These are phyloP conservation scores for Penicillium tannophilum DNA, from an alignment of 495 filamentous ascomycete genomes.

Conservation along the genomic window DNA sequence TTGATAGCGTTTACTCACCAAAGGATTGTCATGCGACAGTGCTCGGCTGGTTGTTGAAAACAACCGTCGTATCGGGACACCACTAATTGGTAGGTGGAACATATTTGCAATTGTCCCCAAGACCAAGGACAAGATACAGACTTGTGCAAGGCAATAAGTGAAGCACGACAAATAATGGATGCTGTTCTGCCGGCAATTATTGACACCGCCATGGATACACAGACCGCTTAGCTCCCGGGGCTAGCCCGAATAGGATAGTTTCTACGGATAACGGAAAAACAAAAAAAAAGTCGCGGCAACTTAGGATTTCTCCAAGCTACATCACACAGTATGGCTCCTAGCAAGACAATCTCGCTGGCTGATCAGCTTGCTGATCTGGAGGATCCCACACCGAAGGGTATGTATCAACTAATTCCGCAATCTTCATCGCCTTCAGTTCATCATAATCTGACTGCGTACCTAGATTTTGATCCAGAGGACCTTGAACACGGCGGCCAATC, in stretches of 20 bases:
- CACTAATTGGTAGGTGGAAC: constrained; percentile 3
- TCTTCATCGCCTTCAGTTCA: constrained; percentile 5
- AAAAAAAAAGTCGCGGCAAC: constrained; percentile 30
- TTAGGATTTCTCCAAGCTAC: constrained; percentile 14
- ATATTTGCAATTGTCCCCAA: constrained; percentile 11
- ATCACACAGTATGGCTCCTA: constrained; percentile 28
- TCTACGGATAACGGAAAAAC: constrained; percentile 40
- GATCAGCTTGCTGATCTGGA: constrained; percentile 68
- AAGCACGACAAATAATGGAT: neutral
- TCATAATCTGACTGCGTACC: constrained; percentile 13
- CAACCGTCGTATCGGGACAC: constrained; percentile 30
- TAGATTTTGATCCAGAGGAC: constrained; percentile 91
- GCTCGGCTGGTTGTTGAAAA: constrained; percentile 67
- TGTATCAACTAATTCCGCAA: neutral
- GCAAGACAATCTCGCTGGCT: constrained; percentile 50
- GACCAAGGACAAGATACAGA: neutral
- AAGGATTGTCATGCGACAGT: constrained; percentile 87
- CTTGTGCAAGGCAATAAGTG: constrained; percentile 6
- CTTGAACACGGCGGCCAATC: constrained; percentile 54
- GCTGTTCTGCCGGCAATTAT: constrained; percentile 27
- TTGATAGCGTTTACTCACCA: constrained; percentile 54
- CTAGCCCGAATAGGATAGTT: constrained; percentile 21
- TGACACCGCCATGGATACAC: constrained; percentile 24
- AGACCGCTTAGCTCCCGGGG: constrained; percentile 4
- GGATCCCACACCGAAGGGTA: constrained; percentile 64